Percentiles rank a stretch among this genome's conserved stretches.
phyloP scores from a whole-genome alignment of 768 basidiomycete genomes.

The Dioszegia aurantiaca region DNA sequence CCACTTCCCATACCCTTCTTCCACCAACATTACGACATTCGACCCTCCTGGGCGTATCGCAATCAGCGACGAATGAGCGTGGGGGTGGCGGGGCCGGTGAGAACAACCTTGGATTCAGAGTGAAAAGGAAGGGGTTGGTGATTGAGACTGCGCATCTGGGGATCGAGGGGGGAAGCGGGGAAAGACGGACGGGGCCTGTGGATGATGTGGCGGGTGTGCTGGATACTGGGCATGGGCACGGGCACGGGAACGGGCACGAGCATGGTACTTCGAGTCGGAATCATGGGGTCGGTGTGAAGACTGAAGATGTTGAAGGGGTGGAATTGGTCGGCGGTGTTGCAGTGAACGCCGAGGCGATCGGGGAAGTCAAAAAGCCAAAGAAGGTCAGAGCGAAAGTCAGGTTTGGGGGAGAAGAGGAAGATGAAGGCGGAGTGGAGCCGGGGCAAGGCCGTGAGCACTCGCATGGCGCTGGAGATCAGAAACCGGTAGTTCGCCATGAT shows the following conservation, averaged over 20 bases:
- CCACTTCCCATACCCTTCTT: slow-evolving; percentile 68
- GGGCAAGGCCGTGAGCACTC: slow-evolving; percentile 23
- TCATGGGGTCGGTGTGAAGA: neutral
- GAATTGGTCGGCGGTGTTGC: slow-evolving; percentile 15
- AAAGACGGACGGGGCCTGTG: slow-evolving; percentile 47
- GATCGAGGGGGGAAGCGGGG: slow-evolving; percentile 53
- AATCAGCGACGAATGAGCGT: slow-evolving; percentile 55
- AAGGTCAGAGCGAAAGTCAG: slow-evolving; percentile 38
- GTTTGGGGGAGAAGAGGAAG: slow-evolving; percentile 41
- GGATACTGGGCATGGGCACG: neutral
- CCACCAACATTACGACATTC: slow-evolving; percentile 81
- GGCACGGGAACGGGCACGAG: no score
- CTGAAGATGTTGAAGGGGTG: slow-evolving; percentile 7
- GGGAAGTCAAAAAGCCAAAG: slow-evolving; percentile 15
- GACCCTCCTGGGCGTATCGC: slow-evolving; percentile 69
- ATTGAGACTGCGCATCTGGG: slow-evolving; percentile 80
- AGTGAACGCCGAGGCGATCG: slow-evolving; percentile 12
- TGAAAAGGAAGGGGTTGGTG: slow-evolving; percentile 78
- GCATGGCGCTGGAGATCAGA: slow-evolving; percentile 6
- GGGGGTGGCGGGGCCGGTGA: slow-evolving; percentile 67
- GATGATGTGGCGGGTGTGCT: slow-evolving; percentile 18
- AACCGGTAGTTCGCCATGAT: slow-evolving; percentile 42
- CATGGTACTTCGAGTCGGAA: neutral
- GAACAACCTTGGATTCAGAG: slow-evolving; percentile 93
- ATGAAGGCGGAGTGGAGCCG: slow-evolving; percentile 17